Percentiles rank a stretch among this genome's conserved stretches.
These are phyloP conservation scores for Citrus sp. DNA, from an alignment of 345 rosid species.

Conservation along the genomic window DNA sequence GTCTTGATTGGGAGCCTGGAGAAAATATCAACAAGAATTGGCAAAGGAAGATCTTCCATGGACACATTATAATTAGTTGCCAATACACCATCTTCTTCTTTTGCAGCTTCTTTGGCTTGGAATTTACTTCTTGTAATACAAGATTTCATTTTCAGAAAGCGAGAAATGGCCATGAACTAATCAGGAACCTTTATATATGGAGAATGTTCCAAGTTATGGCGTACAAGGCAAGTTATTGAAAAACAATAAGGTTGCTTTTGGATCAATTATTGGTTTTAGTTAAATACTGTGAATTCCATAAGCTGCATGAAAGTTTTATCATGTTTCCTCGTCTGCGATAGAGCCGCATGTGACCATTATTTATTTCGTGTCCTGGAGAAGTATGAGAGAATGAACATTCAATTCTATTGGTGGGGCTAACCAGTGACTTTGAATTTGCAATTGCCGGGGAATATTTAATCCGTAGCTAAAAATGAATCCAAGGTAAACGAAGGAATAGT, in stretches of 20 bases:
- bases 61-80: not conserved
- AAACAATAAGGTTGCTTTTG: not conserved
- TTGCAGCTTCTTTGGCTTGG: not conserved
- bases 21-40: constrained; percentile 2
- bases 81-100: not conserved
- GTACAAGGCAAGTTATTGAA: too few relatives aligned
- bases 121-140: not conserved
- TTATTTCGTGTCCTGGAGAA: not conserved
- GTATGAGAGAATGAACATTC: not conserved
- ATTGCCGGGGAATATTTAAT: not conserved
- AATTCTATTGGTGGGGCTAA: not conserved
- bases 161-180: not conserved
- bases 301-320: not conserved
- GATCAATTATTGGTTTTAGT: not conserved
- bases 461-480: not conserved
- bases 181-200: too few relatives aligned
- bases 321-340: not conserved
- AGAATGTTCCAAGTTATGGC: too few relatives aligned
- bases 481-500: too few relatives aligned
- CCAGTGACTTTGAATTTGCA: not conserved
- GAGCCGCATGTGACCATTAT: not conserved
- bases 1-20: constrained; percentile 15
- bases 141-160: not conserved
- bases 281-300: too few relatives aligned
- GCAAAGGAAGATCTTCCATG: constrained; percentile 5